A percentile compares a stretch with the other conserved stretches of the same genome.
Evolutionary conservation across 257 asterid species (phyloP).

Genomic region (Cordia subcordata): DNA sequence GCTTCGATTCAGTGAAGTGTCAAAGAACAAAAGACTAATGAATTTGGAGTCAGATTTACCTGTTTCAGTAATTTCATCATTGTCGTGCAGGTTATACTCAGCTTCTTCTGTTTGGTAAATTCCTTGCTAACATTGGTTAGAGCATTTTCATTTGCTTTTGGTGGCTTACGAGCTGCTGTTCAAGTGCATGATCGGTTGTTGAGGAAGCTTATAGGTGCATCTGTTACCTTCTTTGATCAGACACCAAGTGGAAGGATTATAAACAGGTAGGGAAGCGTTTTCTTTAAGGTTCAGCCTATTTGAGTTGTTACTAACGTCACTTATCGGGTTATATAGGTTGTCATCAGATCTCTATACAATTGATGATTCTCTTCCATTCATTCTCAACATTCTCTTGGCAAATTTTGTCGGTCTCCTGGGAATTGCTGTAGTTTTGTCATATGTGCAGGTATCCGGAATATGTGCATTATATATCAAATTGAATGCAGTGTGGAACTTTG

Average conservation of each 20-base stretch:
- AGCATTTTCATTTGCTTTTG: slow-evolving; percentile 89
- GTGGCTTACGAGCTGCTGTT: slow-evolving; percentile 86
- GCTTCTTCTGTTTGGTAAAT: slow-evolving; percentile 68
- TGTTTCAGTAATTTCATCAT: neutral
- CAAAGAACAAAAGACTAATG: too few relatives aligned
- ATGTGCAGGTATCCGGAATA: slow-evolving; percentile 59
- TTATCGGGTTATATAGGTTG: slow-evolving; percentile 51
- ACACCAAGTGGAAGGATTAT: slow-evolving; percentile 91
- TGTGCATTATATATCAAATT: slow-evolving; percentile 6
- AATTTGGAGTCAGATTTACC: neutral
- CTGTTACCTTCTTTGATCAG: slow-evolving; percentile 79
- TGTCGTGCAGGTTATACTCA: slow-evolving; percentile 55
- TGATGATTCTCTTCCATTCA: slow-evolving; percentile 95
- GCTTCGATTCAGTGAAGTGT: neutral
- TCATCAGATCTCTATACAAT: slow-evolving; percentile 96
- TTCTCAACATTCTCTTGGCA: slow-evolving; percentile 93
- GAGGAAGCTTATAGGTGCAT: slow-evolving; percentile 56
- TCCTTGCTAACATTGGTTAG: slow-evolving; percentile 75
- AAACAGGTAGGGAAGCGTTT: slow-evolving; percentile 60
- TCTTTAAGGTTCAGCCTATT: slow-evolving; percentile 5
- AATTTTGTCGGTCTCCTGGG: slow-evolving; percentile 89
- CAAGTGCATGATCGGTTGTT: slow-evolving; percentile 61
- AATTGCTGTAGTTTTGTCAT: slow-evolving; percentile 63
- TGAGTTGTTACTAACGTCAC: slow-evolving; percentile 10
- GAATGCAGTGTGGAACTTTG: neutral